Evolutionary conservation across 352 stramenopile genomes (phyloP).

Genomic region (Phytopythium oedochilum): DNA sequence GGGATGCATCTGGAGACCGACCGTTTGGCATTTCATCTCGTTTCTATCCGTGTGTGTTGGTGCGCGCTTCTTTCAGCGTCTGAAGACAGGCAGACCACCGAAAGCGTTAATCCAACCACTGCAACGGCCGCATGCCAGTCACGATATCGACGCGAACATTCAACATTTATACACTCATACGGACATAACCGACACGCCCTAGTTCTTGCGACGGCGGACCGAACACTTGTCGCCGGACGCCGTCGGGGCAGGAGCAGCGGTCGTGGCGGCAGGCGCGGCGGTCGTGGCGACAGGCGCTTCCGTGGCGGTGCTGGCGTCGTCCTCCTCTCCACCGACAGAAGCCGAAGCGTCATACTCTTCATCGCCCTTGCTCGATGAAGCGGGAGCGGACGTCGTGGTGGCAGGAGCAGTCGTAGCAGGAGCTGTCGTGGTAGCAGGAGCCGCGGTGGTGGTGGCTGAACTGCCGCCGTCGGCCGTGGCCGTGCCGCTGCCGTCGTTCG

Average conservation of each 20-base stretch:
- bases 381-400: not conserved
- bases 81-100: too few relatives aligned
- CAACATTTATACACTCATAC: not conserved
- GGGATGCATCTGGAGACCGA: too few relatives aligned
- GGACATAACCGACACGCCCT: not conserved
- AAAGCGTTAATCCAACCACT: too few relatives aligned
- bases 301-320: not conserved
- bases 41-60: too few relatives aligned
- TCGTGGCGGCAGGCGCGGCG: not conserved
- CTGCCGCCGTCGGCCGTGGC: too few relatives aligned
- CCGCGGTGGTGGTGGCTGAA: not conserved
- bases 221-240: conserved; percentile 1
- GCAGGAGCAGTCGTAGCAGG: not conserved
- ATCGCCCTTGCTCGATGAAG: not conserved
- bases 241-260: not conserved
- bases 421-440: not conserved
- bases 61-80: too few relatives aligned
- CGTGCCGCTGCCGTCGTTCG: too few relatives aligned
- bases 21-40: too few relatives aligned
- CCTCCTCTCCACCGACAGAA: not conserved
- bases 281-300: not conserved
- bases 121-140: too few relatives aligned
- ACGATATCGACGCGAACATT: not conserved
- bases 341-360: not conserved
- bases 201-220: conserved; percentile 2